phyloP scores from a whole-genome alignment of 1,139 yeast species.

The Geotrichum bryndzae region DNA sequence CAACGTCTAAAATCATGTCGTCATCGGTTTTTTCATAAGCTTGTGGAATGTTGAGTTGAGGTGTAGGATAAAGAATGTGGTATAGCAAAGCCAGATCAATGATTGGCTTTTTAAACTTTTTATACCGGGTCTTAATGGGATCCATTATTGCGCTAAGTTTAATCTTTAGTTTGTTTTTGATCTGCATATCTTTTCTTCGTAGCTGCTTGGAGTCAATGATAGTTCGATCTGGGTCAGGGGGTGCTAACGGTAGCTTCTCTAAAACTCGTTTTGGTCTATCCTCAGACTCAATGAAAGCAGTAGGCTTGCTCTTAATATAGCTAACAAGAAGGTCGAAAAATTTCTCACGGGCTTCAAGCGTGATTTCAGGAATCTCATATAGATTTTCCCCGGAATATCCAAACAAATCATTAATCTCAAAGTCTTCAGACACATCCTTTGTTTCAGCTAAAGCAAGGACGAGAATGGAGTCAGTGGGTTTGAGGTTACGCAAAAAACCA shows the following conservation, averaged over 20 bases:
- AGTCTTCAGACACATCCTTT: conserved; percentile 36
- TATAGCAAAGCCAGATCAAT: conserved; percentile 68
- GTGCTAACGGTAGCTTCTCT: conserved; percentile 42
- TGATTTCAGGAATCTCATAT: conserved; percentile 45
- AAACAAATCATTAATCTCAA: conserved; percentile 43
- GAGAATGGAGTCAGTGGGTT: conserved; percentile 67
- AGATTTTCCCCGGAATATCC: conserved; percentile 49
- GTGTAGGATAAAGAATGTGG: conserved; percentile 66
- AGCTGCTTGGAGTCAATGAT: conserved; percentile 42
- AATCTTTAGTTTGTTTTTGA: conserved; percentile 77
- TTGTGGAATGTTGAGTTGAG: conserved; percentile 27
- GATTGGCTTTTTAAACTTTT: conserved; percentile 83
- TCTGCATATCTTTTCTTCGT: conserved; percentile 68
- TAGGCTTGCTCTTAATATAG: conserved; percentile 63
- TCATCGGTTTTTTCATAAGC: conserved; percentile 55
- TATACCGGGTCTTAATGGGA: conserved; percentile 75
- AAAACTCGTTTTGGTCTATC: conserved; percentile 37
- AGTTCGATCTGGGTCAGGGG: conserved; percentile 26
- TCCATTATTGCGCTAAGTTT: conserved; percentile 88
- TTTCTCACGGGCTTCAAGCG: conserved; percentile 40
- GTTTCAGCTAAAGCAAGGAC: conserved; percentile 60
- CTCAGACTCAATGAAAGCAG: conserved; percentile 39
- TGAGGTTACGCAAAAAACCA: conserved; percentile 61
- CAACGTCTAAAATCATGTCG: conserved; percentile 71
- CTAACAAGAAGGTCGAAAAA: conserved; percentile 54